These are phyloP conservation scores for Coemansia erecta DNA, from an alignment of 192 early-diverging fungal genomes.

Conservation along the genomic window DNA sequence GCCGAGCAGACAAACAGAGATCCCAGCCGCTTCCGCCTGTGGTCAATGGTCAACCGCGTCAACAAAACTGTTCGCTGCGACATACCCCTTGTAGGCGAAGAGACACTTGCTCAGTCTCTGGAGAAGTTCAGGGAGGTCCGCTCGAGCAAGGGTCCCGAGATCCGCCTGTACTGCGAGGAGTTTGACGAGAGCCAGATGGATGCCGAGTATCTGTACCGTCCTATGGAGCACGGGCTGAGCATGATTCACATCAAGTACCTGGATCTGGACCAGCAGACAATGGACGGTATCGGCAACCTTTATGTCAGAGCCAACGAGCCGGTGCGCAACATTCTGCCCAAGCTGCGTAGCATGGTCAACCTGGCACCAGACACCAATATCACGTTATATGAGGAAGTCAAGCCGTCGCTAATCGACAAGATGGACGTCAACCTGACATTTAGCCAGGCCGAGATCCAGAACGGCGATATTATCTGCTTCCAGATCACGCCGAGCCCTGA, in stretches of 20 bases:
- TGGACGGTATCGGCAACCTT: constrained; percentile 62
- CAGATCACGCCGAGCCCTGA: constrained; percentile 46
- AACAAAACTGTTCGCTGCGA: constrained; percentile 92
- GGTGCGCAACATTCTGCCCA: constrained; percentile 62
- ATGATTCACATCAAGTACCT: constrained; percentile 88
- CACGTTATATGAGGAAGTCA: constrained; percentile 83
- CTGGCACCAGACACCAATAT: constrained; percentile 61
- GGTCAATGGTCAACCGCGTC: constrained; percentile 83
- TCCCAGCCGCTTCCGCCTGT: constrained; percentile 67
- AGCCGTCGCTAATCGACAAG: constrained; percentile 86
- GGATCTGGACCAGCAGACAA: constrained; percentile 57
- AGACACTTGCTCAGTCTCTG: constrained; percentile 21
- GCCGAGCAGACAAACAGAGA: constrained; percentile 49
- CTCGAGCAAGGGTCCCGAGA: constrained; percentile 32
- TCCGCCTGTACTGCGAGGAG: constrained; percentile 57
- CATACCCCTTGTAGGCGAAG: constrained; percentile 41
- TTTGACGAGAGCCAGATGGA: constrained; percentile 63
- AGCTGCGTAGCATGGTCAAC: constrained; percentile 54
- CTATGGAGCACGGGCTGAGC: constrained; percentile 13
- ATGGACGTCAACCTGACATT: constrained; percentile 69
- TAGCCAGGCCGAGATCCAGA: constrained; percentile 75
- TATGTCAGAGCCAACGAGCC: constrained; percentile 54
- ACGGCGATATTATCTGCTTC: constrained; percentile 91
- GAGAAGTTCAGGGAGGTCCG: constrained; percentile 36
- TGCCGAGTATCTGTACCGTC: constrained; percentile 78